A percentile compares a stretch with the other conserved stretches of the same genome.
phyloP scores from a whole-genome alignment of 1,284 basidiomycete species.

The Ganoderma meredithae region DNA sequence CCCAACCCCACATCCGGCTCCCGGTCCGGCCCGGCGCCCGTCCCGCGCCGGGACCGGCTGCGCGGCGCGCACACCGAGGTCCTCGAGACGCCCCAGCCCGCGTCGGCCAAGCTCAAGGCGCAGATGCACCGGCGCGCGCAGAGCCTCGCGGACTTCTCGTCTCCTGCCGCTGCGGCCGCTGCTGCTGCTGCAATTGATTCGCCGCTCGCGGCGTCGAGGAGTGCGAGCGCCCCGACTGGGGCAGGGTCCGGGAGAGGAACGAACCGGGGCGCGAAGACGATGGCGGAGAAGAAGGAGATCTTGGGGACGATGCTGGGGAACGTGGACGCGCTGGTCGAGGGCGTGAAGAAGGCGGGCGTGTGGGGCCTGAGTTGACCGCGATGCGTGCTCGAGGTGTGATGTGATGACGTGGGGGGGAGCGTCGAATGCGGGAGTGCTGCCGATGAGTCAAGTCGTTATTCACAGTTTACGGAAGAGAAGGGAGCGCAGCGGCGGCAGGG shows the following conservation, averaged over 20 bases:
- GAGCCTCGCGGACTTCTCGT: slow-evolving; percentile 37
- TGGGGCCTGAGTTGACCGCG: slow-evolving; percentile 62
- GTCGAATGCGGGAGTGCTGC: neutral
- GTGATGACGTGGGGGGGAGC: no score
- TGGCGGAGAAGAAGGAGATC: slow-evolving; percentile 86
- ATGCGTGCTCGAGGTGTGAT: neutral
- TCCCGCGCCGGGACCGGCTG: neutral
- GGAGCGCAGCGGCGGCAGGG: neutral
- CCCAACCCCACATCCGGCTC: neutral
- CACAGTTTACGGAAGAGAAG: neutral
- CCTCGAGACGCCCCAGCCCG: slow-evolving; percentile 22
- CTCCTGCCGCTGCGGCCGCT: slow-evolving; percentile 7
- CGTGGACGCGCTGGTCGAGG: slow-evolving; percentile 86
- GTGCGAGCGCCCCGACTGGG: slow-evolving; percentile 21
- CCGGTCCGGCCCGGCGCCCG: neutral
- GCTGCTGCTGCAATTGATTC: neutral
- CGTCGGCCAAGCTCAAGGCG: slow-evolving; percentile 11
- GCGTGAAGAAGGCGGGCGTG: slow-evolving; percentile 83
- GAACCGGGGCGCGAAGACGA: slow-evolving; percentile 56
- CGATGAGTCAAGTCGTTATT: neutral
- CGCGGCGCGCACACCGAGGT: neutral
- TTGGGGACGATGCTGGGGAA: slow-evolving; percentile 85
- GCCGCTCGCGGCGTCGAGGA: slow-evolving; percentile 11
- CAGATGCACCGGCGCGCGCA: slow-evolving; percentile 40
- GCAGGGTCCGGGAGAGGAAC: neutral